Conservation (phyloP, 2,329 filamentous ascomycete genomes). For the Colletotrichum liriopes region DNA sequence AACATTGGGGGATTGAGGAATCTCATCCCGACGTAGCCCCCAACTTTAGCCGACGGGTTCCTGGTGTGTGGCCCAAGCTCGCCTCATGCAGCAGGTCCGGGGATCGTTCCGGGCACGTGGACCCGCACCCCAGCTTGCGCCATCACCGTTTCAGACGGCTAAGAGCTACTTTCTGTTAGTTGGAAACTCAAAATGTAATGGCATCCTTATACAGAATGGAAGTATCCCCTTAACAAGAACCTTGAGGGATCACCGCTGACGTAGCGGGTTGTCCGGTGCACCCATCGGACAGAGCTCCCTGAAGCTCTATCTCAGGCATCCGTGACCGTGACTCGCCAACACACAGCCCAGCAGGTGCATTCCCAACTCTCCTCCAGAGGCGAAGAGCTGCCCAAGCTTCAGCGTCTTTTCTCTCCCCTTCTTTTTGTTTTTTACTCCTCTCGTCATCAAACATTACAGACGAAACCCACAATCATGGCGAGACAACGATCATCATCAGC, state of each 20-base stretch:
- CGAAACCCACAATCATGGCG: conserved; percentile 10
- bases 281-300: conserved; percentile 14
- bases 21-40: neutral
- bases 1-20: neutral
- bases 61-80: conserved; percentile 19
- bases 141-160: conserved; percentile 21
- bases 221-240: conserved; percentile 13
- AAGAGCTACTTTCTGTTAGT: conserved; percentile 9
- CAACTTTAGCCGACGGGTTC: conserved; percentile 21
- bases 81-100: conserved; percentile 30
- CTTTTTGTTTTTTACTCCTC: neutral
- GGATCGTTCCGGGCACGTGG: conserved; percentile 30
- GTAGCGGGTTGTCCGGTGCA: conserved; percentile 35
- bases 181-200: neutral
- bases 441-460: neutral
- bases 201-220: too few species aligned
- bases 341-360: conserved; percentile 5
- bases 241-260: conserved; percentile 38
- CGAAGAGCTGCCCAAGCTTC: conserved; percentile 4
- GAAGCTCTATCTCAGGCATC: conserved; percentile 34
- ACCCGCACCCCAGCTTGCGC: conserved; percentile 27
- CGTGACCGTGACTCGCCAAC: conserved; percentile 40
- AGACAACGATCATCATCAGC: conserved; percentile 15
- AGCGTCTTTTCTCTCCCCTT: neutral
- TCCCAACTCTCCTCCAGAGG: conserved; percentile 6